These are phyloP conservation scores for Dryas alaskensis DNA, from an alignment of 306 rosid species.

Conservation along the genomic window DNA sequence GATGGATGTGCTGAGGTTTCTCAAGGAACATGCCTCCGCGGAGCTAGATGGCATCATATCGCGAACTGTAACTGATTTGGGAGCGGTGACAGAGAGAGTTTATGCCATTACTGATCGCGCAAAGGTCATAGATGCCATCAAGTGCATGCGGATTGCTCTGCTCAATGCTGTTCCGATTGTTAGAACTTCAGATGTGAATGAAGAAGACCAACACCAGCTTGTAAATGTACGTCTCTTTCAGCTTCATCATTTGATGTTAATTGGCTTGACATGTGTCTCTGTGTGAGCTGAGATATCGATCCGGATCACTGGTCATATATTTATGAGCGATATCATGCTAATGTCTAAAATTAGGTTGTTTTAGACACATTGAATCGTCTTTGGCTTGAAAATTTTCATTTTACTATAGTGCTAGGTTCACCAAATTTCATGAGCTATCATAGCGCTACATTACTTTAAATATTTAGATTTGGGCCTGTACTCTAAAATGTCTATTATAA, in stretches of 20 bases:
- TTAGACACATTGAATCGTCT: too few relatives aligned
- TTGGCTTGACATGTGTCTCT: too few relatives aligned
- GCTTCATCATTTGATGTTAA: neutral
- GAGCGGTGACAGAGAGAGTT: conserved; percentile 51
- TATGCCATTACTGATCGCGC: conserved; percentile 68
- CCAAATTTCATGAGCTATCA: too few relatives aligned
- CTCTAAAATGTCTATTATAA: too few relatives aligned
- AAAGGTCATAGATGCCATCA: conserved; percentile 60
- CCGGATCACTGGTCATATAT: too few relatives aligned
- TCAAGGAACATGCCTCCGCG: conserved; percentile 35
- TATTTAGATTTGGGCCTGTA: too few relatives aligned
- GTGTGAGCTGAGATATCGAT: too few relatives aligned
- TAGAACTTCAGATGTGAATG: conserved; percentile 29
- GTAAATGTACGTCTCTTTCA: conserved; percentile 41
- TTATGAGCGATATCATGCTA: too few relatives aligned
- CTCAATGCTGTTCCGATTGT: conserved; percentile 80
- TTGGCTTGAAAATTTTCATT: too few relatives aligned
- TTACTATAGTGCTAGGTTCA: too few relatives aligned
- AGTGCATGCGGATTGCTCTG: conserved; percentile 58
- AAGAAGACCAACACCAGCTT: conserved; percentile 58
- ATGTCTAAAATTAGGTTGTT: too few relatives aligned
- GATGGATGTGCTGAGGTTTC: conserved; percentile 66
- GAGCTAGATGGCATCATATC: conserved; percentile 33
- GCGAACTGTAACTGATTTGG: conserved; percentile 42
- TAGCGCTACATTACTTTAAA: too few relatives aligned